Base-by-base conservation (phyloP, 108 stramenopile genomes). In the Nitzschia sp. region DNA sequence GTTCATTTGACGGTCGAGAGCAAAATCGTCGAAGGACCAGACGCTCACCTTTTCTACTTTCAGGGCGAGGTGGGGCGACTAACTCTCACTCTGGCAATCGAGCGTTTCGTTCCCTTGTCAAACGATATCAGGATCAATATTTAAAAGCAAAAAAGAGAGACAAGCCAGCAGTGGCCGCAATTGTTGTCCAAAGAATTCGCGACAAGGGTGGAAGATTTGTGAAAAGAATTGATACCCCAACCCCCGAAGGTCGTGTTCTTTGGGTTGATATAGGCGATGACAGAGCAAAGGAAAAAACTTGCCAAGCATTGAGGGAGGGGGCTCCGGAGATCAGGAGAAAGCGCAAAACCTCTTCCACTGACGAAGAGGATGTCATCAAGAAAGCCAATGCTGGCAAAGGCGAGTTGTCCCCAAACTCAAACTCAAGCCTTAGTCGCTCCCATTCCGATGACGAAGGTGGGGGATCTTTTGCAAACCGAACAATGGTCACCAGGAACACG, bases 31-130 rank as follows among this genome's bases (percentile, higher is more conserved):
- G n/a, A n/a, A n/a, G n/a, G n/a, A n/a, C n/a, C n/a, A n/a, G n/a
- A n/a, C n/a, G n/a, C n/a, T n/a, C n/a, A n/a, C n/a, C n/a, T n/a
- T n/a, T n/a, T n/a, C n/a, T n/a, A n/a, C n/a, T 58, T 2, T 58
- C 57, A 27, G 57, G 57, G 16, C 27, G 57, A 21, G 57, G 57
- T 34, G 57, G 57, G 2, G 57, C 57, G 1, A 58, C 57, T 8
- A 91, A 88, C 44, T 81, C 83, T 36, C 87, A 91, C 46, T 80
- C 77, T 21, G 90, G 90, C 5, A 92, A 89, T 65, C 73, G 86
- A 11, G 75, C 69, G 3, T 92, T 87, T 72, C 85, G 90, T 9
- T 61, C 62, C 19, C 70, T 94, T 16, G 91, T 96, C 44, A 84
- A 89, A 48, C 33, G 71, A 48, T 72, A 75, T 44, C 75, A 89